A percentile compares a stretch with the other conserved stretches of the same genome.
phyloP scores from a whole-genome alignment of 1,139 yeast species.

The Kluyveromyces sp. region DNA sequence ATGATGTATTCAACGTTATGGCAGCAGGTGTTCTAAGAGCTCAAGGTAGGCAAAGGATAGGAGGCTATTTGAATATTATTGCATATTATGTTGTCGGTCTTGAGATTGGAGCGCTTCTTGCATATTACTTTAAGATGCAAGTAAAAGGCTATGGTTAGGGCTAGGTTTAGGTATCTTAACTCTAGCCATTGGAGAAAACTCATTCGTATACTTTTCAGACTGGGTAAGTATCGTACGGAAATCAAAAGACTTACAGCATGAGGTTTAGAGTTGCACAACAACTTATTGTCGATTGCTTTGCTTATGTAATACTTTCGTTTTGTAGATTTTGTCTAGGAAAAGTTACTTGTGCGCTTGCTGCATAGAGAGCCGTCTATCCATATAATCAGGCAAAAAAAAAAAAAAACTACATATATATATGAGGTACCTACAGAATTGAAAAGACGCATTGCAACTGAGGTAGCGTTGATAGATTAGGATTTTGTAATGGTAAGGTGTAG shows the following conservation, averaged over 20 bases:
- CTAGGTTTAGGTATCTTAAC: conserved; percentile 57
- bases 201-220: conserved; percentile 34
- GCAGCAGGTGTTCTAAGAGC: conserved; percentile 71
- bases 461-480: no score
- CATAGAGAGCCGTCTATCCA: no score
- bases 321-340: no score
- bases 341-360: no score
- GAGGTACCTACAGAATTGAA: no score
- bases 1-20: conserved; percentile 64
- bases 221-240: conserved; percentile 37
- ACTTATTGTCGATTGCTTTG: not conserved
- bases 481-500: not conserved
- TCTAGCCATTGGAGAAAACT: conserved; percentile 49
- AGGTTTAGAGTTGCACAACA: conserved; percentile 5
- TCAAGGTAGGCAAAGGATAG: conserved; percentile 66
- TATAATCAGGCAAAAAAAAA: no score
- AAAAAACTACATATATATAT: no score
- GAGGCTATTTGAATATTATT: conserved; percentile 60
- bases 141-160: conserved; percentile 79
- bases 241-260: conserved; percentile 31
- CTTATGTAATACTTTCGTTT: no score
- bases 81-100: conserved; percentile 55
- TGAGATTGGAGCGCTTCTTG: conserved; percentile 54
- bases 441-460: no score
- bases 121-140: conserved; percentile 41